These are phyloP conservation scores for Acrodontium crateriforme DNA, from an alignment of 2,329 filamentous ascomycete species.

Conservation along the genomic window DNA sequence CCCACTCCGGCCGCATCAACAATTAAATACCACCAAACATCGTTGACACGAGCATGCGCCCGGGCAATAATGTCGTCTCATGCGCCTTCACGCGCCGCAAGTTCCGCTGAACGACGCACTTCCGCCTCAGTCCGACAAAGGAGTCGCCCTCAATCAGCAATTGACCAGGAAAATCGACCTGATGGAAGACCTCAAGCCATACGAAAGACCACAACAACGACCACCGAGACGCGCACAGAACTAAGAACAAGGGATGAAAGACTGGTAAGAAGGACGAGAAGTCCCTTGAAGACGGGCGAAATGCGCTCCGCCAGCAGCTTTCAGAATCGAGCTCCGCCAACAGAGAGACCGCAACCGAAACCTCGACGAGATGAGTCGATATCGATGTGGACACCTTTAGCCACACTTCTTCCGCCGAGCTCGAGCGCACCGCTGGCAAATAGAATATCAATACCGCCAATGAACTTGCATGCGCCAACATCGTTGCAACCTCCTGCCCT, in stretches of 20 bases:
- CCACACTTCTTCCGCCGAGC: conserved; percentile 55
- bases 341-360: conserved; percentile 28
- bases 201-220: conserved; percentile 5
- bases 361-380: no score
- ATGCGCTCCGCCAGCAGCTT: conserved; percentile 12
- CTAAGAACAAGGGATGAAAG: conserved; percentile 2
- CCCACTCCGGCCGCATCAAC: no score
- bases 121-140: conserved; percentile 4
- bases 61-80: conserved; percentile 4
- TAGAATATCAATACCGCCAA: conserved; percentile 47
- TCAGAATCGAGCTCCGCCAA: conserved; percentile 3
- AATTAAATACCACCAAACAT: no score
- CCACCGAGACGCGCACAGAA: conserved; percentile 8
- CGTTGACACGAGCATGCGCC: no score
- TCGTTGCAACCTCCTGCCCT: conserved; percentile 55
- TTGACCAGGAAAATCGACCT: conserved; percentile 5
- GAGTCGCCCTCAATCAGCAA: conserved; percentile 3
- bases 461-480: conserved; percentile 53
- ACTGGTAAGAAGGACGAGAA: conserved; percentile 4
- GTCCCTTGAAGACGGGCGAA: conserved; percentile 5
- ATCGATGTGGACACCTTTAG: conserved; percentile 86
- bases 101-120: conserved; percentile 5
- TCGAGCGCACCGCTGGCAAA: conserved; percentile 56
- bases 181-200: conserved; percentile 3
- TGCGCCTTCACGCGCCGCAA: conserved; percentile 5